phyloP scores from a whole-genome alignment of 2,329 filamentous ascomycete genomes.

The Fusarium illudens region DNA sequence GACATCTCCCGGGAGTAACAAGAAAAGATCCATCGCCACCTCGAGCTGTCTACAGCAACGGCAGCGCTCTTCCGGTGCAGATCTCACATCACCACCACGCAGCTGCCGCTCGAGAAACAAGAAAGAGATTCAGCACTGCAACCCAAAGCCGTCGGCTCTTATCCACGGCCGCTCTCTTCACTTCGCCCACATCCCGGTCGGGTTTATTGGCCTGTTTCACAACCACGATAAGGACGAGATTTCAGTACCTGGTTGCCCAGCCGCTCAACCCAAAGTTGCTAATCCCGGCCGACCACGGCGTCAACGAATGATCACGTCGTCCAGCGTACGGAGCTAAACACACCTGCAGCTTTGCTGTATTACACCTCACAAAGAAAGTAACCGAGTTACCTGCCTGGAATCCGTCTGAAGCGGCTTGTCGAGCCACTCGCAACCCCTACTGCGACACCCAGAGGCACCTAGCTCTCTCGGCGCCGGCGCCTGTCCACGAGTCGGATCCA shows the following conservation, averaged over 20 bases:
- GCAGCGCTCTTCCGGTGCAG: slow-evolving; percentile 13
- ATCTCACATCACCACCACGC: slow-evolving; percentile 34
- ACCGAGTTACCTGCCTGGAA: slow-evolving; percentile 6
- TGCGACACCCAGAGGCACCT: slow-evolving; percentile 14
- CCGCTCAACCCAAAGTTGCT: slow-evolving; percentile 11
- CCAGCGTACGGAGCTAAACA: slow-evolving; percentile 22
- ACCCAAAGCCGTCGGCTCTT: slow-evolving; percentile 3
- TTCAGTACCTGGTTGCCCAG: slow-evolving; percentile 36
- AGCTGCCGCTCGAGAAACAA: slow-evolving; percentile 5
- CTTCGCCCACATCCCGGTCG: slow-evolving; percentile 17
- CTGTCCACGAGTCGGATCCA: slow-evolving; percentile 29
- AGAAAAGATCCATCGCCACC: slow-evolving; percentile 3
- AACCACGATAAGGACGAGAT: slow-evolving; percentile 34
- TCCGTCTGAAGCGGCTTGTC: slow-evolving; percentile 1
- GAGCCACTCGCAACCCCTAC: slow-evolving; percentile 22
- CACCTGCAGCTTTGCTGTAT: slow-evolving; percentile 10
- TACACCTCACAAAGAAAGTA: slow-evolving; percentile 20
- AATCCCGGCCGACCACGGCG: slow-evolving; percentile 15
- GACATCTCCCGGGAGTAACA: neutral
- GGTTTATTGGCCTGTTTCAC: slow-evolving; percentile 33
- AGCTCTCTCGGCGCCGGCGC: slow-evolving; percentile 25
- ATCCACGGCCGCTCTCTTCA: slow-evolving; percentile 5
- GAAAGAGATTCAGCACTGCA: neutral
- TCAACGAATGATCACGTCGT: slow-evolving; percentile 24
- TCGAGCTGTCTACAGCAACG: neutral